Evolutionary conservation across 441 rosid genomes (phyloP), one percentile per base, ranked within the genome.

Genomic region (Arabidopsis hybrid): DNA sequence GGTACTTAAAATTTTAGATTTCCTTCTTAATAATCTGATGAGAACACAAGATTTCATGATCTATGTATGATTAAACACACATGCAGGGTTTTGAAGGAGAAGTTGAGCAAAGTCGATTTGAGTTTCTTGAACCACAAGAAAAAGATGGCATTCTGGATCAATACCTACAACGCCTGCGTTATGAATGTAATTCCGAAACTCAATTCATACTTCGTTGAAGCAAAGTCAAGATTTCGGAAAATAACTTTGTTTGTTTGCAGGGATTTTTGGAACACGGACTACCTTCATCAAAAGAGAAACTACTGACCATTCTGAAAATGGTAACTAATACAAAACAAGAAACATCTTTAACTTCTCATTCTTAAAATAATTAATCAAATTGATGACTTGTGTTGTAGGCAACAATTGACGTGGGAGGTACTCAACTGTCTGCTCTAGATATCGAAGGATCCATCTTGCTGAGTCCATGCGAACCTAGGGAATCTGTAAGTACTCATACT

Each of bases 131-230:
- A 88, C 73, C 86, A 93, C 82, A 91, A 90, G 89, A 92, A 91
- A 85, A 93, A 89, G 85, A 79, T 93, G 71, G 95, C 98, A 38
- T 93, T 93, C 80, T 93, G 98, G 98, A 91, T 93, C 79, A 92
- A 92, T 49, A 75, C 86, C 76, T 93, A 91, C 83, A 93, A 93
- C 67, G 87, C 97, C 78, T 87, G 94, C 85, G 80, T 93, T 81
- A 93, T 93, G 98, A 90, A 93, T 91, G 98, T 93, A 93, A 85
- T 67, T 83, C 73, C 74, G 66, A 85, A 69, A 14, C 39, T 58
- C 16, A 46, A 7, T 13, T 21, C 16, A 31, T 55, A 1, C 14
- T 38, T 18, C 36, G n/a, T 46, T 55, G 38, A 73, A 40, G 31
- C 39, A 32, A 42, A 50, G 39, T 38, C n/a, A 14, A 36, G 17